Conservation (phyloP, 2,329 filamentous ascomycete species). For the Hirsutella rhossiliensis region DNA sequence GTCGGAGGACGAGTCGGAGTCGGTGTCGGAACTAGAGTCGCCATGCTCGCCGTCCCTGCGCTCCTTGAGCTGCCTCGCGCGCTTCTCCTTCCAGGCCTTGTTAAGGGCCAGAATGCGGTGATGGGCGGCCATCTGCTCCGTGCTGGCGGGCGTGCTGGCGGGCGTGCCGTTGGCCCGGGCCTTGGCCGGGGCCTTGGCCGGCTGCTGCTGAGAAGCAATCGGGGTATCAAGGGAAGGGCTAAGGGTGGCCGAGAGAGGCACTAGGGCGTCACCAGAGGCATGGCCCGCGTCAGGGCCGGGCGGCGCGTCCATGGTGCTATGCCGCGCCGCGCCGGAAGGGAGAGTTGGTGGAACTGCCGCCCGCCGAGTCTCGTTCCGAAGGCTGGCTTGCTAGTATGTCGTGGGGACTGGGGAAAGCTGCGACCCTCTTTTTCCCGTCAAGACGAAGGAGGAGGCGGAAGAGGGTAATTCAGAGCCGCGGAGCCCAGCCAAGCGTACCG, state of each 20-base stretch:
- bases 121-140: slow-evolving; percentile 4
- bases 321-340: not conserved
- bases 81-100: slow-evolving; percentile 15
- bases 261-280: too few species aligned
- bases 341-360: not conserved
- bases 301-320: not conserved
- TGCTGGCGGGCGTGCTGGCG: not conserved
- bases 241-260: not conserved
- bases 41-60: not conserved
- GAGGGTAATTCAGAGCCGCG: too few species aligned
- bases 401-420: too few species aligned
- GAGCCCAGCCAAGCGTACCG: too few species aligned
- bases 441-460: too few species aligned
- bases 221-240: not conserved
- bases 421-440: too few species aligned
- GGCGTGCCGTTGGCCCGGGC: not conserved
- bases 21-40: not conserved
- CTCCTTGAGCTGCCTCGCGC: not conserved
- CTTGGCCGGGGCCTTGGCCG: too few species aligned
- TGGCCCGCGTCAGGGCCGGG: not conserved
- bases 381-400: too few species aligned
- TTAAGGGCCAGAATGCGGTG: slow-evolving; percentile 16
- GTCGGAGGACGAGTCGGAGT: not conserved
- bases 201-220: not conserved
- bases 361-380: too few species aligned